Evolutionary conservation across 352 stramenopile species (phyloP).

Genomic region (Phytophthora sp.): DNA sequence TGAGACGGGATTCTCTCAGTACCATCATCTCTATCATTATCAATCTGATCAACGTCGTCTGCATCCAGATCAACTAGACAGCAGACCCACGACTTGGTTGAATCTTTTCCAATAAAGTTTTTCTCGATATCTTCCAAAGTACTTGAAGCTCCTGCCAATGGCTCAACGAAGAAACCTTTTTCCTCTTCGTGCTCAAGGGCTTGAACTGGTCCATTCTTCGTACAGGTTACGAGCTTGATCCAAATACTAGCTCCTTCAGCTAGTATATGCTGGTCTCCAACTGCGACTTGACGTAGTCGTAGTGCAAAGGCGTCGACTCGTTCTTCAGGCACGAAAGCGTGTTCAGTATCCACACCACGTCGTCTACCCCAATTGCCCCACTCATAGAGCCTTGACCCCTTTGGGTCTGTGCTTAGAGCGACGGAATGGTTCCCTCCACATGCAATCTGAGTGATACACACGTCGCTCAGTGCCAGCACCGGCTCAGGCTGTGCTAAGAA

Average conservation of each 20-base stretch:
- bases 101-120: constrained; percentile 19
- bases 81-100: constrained; percentile 22
- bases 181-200: constrained; percentile 10
- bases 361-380: constrained; percentile 79
- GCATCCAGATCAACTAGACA: constrained; percentile 60
- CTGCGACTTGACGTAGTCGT: constrained; percentile 47
- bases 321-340: constrained; percentile 65
- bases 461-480: constrained; percentile 55
- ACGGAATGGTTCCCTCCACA: constrained; percentile 68
- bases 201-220: constrained; percentile 17
- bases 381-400: constrained; percentile 54
- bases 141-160: constrained; percentile 28
- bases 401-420: constrained; percentile 41
- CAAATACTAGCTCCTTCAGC: constrained; percentile 73
- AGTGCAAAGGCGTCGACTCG: constrained; percentile 27
- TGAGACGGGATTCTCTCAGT: constrained; percentile 10
- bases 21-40: constrained; percentile 15
- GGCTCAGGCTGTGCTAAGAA: constrained; percentile 69
- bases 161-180: constrained; percentile 40
- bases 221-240: constrained; percentile 40
- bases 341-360: constrained; percentile 54
- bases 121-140: constrained; percentile 35
- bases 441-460: constrained; percentile 49
- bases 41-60: constrained; percentile 63
- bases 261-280: constrained; percentile 63